phyloP scores from a whole-genome alignment of 768 basidiomycete genomes.

The Lactarius hatsudake region DNA sequence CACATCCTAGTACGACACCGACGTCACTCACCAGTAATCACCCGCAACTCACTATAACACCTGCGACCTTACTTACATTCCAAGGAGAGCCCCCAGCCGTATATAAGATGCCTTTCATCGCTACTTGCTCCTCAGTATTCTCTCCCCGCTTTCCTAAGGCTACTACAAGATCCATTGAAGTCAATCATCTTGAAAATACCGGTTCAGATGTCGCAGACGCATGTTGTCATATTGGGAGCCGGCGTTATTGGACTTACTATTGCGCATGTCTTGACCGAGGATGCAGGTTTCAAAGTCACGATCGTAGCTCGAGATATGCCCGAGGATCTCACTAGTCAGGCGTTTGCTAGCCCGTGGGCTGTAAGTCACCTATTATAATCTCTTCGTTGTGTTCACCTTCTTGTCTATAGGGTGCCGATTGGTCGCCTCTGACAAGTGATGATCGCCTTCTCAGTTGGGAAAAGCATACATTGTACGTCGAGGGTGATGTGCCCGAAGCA shows the following conservation, averaged over 20 bases:
- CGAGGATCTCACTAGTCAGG: slow-evolving; percentile 41
- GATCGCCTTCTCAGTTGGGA: slow-evolving; percentile 41
- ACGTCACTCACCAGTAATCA: too few species aligned
- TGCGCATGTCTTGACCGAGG: slow-evolving; percentile 37
- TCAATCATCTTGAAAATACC: neutral
- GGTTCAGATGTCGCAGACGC: slow-evolving; percentile 15
- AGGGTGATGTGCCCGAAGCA: neutral
- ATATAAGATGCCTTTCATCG: too few species aligned
- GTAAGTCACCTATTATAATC: slow-evolving; percentile 32
- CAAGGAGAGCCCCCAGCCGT: too few species aligned
- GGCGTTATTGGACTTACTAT: slow-evolving; percentile 47
- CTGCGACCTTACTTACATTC: too few species aligned
- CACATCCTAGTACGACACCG: too few species aligned
- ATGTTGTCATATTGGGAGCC: slow-evolving; percentile 41
- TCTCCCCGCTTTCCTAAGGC: too few species aligned
- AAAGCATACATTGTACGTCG: slow-evolving; percentile 41
- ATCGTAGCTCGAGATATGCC: slow-evolving; percentile 42
- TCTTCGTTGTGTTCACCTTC: neutral
- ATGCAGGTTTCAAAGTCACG: slow-evolving; percentile 33
- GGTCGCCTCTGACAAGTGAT: slow-evolving; percentile 42
- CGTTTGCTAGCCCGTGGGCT: slow-evolving; percentile 51
- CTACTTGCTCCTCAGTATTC: too few species aligned
- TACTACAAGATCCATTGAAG: too few species aligned
- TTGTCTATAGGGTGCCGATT: slow-evolving; percentile 43
- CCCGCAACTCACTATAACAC: too few species aligned